A percentile compares a stretch with the other conserved stretches of the same genome.
These are phyloP conservation scores for Kwoniella bestiolae DNA, from an alignment of 768 basidiomycete species.

Conservation along the genomic window DNA sequence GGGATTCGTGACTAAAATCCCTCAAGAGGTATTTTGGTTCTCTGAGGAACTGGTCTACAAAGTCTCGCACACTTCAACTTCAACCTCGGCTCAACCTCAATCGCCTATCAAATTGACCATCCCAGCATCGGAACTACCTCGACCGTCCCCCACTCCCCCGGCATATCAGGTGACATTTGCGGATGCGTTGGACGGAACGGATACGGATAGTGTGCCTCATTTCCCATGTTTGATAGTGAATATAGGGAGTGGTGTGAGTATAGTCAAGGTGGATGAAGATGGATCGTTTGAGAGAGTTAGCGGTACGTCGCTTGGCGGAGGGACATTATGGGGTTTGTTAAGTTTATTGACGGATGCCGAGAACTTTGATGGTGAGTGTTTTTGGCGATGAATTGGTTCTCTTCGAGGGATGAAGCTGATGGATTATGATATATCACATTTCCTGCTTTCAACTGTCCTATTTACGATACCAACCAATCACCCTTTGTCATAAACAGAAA, in stretches of 20 bases:
- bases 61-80: constrained; percentile 57
- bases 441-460: no score
- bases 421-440: no score
- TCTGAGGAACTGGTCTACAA: constrained; percentile 91
- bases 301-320: constrained; percentile 95
- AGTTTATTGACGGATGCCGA: constrained; percentile 93
- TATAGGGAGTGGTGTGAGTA: constrained; percentile 95
- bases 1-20: constrained; percentile 93
- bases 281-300: constrained; percentile 94
- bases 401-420: no score
- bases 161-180: constrained; percentile 87
- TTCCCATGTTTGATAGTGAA: constrained; percentile 96
- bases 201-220: constrained; percentile 69
- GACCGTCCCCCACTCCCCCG: constrained; percentile 90
- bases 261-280: constrained; percentile 95
- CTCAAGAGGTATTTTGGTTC: constrained; percentile 97
- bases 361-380: constrained; percentile 87
- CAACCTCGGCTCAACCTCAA: constrained; percentile 1
- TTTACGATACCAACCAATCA: background rate
- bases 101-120: constrained; percentile 34
- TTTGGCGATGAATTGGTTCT: no score
- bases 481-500: constrained; percentile 67
- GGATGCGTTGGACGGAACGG: constrained; percentile 56
- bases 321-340: constrained; percentile 94
- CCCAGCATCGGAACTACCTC: constrained; percentile 63